phyloP scores from a whole-genome alignment of 1,284 basidiomycete species.

The Xanthoconium separans region DNA sequence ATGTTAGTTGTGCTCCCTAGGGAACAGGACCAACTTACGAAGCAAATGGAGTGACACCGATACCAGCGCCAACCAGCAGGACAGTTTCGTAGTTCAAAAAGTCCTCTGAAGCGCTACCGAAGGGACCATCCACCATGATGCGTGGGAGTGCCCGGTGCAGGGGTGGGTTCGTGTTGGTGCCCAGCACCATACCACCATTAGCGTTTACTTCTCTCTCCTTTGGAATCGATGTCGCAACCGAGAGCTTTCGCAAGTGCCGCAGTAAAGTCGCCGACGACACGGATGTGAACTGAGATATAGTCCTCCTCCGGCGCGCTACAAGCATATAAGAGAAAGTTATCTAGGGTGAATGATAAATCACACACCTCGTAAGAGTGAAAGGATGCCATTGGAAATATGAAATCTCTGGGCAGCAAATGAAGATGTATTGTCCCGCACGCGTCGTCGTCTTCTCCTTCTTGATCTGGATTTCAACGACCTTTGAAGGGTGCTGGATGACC shows the following conservation, averaged over 20 bases:
- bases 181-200: slow-evolving; percentile 57
- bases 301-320: slow-evolving; percentile 83
- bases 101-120: slow-evolving; percentile 83
- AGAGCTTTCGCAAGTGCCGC: slow-evolving; percentile 73
- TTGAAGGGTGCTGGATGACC: slow-evolving; percentile 89
- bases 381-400: slow-evolving; percentile 95
- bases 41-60: slow-evolving; percentile 92
- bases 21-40: slow-evolving; percentile 50
- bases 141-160: slow-evolving; percentile 76
- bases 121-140: slow-evolving; percentile 89
- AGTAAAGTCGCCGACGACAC: slow-evolving; percentile 86
- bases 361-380: slow-evolving; percentile 81
- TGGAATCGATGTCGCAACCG: slow-evolving; percentile 78
- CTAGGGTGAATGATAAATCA: slow-evolving; percentile 1
- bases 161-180: slow-evolving; percentile 55
- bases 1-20: background rate
- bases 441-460: slow-evolving; percentile 86
- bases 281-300: slow-evolving; percentile 88
- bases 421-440: slow-evolving; percentile 86
- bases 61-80: slow-evolving; percentile 84
- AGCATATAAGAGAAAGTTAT: slow-evolving; percentile 2
- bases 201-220: slow-evolving; percentile 48
- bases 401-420: slow-evolving; percentile 81
- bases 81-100: slow-evolving; percentile 86
- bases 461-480: slow-evolving; percentile 89